A percentile compares a stretch with the other conserved stretches of the same genome.
Conservation (phyloP, 2,329 filamentous ascomycete genomes). For the Ceratocystis lukuohia region DNA sequence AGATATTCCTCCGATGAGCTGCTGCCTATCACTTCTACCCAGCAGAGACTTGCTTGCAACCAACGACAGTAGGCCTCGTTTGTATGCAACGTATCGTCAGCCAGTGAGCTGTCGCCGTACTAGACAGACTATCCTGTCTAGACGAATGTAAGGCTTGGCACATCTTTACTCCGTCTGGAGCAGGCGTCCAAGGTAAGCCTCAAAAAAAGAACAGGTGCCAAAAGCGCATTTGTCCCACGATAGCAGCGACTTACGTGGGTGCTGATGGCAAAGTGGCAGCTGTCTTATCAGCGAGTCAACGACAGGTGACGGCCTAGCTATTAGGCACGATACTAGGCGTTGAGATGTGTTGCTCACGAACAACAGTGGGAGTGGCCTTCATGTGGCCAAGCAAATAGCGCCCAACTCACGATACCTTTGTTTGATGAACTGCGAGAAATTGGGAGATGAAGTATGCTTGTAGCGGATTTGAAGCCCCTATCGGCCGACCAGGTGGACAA, state of each 20-base stretch:
- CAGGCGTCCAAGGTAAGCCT: neutral
- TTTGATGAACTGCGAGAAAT: neutral
- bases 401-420: neutral
- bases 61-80: neutral
- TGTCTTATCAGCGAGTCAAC: neutral
- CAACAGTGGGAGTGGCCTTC: neutral
- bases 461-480: neutral
- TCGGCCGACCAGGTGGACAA: neutral
- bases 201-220: neutral
- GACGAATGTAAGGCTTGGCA: neutral
- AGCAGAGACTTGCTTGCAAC: neutral
- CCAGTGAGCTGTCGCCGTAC: neutral
- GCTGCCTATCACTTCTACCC: neutral
- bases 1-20: neutral
- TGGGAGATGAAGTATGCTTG: neutral
- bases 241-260: neutral
- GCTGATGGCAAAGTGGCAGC: neutral
- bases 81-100: slow-evolving; percentile 3
- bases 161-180: slow-evolving; percentile 3
- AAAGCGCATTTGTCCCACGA: neutral
- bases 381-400: neutral
- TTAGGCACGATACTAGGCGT: neutral
- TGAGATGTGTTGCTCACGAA: neutral
- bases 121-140: neutral
- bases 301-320: neutral